Percentiles rank a stretch among this genome's conserved stretches.
phyloP scores from a whole-genome alignment of 305 asterid genomes.

The Fraxinus dipetala region DNA sequence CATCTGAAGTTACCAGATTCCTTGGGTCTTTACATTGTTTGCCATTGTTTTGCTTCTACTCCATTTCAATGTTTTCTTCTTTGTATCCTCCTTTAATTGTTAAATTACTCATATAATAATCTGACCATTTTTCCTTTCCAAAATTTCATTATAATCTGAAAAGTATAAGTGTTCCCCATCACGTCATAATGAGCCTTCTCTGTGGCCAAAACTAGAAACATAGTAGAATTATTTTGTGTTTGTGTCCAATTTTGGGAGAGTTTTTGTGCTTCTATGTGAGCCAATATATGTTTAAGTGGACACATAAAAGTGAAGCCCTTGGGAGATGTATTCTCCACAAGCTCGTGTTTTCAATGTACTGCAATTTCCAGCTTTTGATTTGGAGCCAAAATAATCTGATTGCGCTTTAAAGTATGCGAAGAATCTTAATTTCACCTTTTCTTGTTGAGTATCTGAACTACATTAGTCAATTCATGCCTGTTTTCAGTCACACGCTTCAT shows the following conservation, averaged over 20 bases:
- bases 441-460: background rate
- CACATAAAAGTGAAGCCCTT: background rate
- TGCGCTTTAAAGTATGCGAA: background rate
- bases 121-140: background rate
- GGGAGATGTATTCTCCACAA: background rate
- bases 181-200: background rate
- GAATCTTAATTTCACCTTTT: background rate
- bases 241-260: background rate
- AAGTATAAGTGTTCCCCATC: background rate
- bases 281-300: background rate
- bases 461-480: background rate
- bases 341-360: background rate
- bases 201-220: background rate
- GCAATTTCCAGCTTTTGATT: background rate
- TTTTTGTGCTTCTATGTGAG: background rate
- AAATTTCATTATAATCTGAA: background rate
- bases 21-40: background rate
- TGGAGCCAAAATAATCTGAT: background rate
- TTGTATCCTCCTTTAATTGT: background rate
- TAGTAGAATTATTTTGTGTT: background rate
- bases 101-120: background rate
- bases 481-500: conserved; percentile 16
- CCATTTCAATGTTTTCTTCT: background rate
- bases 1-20: background rate
- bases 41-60: background rate